A percentile compares a stretch with the other conserved stretches of the same genome.
phyloP scores from a whole-genome alignment of 140 eudicot species.

The Oenanthe javanica region DNA sequence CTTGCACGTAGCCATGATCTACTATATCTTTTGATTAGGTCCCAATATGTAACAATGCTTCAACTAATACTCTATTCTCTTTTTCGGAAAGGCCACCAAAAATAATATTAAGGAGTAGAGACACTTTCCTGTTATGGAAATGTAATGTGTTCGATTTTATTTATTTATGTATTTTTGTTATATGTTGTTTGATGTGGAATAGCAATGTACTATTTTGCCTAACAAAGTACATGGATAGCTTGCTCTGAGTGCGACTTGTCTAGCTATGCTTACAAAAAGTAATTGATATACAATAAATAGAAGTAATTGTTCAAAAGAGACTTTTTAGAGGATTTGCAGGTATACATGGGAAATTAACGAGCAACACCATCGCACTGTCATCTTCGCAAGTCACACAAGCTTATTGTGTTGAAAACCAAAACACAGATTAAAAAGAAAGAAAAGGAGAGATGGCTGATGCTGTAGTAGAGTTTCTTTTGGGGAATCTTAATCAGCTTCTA shows the following conservation, averaged over 20 bases:
- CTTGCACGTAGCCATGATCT: not conserved
- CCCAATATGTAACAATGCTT: not conserved
- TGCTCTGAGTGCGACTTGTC: not conserved
- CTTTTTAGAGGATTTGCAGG: not conserved
- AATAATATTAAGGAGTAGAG: not conserved
- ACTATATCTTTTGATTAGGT: not conserved
- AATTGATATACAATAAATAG: not conserved
- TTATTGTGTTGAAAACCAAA: not conserved
- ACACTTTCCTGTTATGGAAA: not conserved
- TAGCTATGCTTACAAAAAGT: not conserved
- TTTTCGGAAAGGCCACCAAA: not conserved
- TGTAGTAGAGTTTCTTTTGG: constrained; percentile 47
- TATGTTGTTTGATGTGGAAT: not conserved
- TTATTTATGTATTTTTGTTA: not conserved
- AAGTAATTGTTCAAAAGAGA: not conserved
- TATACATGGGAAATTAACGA: not conserved
- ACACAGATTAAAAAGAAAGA: not conserved
- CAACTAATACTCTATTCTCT: not conserved
- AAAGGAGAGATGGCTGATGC: constrained; percentile 44
- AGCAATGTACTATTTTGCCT: not conserved
- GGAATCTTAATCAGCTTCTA: constrained; percentile 52
- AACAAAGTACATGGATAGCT: not conserved
- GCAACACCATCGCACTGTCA: not conserved
- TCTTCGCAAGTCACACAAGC: not conserved
- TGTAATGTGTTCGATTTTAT: not conserved